Evolutionary conservation across 2,329 filamentous ascomycete species (phyloP), one percentile per base, ranked within the genome.

Genomic region (Ciborinia camelliae): DNA sequence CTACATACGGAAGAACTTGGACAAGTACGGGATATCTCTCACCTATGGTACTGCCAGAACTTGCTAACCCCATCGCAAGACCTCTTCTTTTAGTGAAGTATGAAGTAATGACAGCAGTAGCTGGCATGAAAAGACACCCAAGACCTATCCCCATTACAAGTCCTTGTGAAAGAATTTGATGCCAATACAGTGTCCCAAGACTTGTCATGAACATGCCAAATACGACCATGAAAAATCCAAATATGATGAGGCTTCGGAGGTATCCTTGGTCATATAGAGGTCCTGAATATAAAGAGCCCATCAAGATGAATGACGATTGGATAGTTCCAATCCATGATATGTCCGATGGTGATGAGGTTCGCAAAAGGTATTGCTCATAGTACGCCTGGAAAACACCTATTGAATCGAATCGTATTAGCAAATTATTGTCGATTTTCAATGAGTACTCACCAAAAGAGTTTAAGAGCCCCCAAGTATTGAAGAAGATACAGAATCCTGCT

Each of bases 181-280:
- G 30, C 32, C 43, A 61, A 26, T 61, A 52, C n/a, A 51, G 18
- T 26, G 20, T 61, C 10, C 47, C 45, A 9, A 61, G 35, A 30
- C 58, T 61, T 4, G 58, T 61, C 32, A 61, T 61, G n/a, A 61
- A 51, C 47, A 61, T 61, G 6, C 47, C 58, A n/a, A 61, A 52
- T 12, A 51, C 30, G 5, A 51, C 32, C 30, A 52, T 35, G 45
- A 61, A 59, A 10, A 4, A 30, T 20, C 32, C 47, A 26, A 32
- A 37, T 10, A 18, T n/a, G n/a, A 61, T 51, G 14, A 52, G 58
- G 3, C 1, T n/a, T 5, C 32, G 47, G 18, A 61, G 47, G 30
- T 61, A 41, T 23, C 47, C 32, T 18, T 32, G 14, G 9, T 61
- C 58, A 39, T 51, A 61, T 4, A 61, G 15, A 14, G 32, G 47